Evolutionary conservation across 2,329 filamentous ascomycete species (phyloP), one percentile per base, ranked within the genome.

Genomic region (Pyricularia grisea): DNA sequence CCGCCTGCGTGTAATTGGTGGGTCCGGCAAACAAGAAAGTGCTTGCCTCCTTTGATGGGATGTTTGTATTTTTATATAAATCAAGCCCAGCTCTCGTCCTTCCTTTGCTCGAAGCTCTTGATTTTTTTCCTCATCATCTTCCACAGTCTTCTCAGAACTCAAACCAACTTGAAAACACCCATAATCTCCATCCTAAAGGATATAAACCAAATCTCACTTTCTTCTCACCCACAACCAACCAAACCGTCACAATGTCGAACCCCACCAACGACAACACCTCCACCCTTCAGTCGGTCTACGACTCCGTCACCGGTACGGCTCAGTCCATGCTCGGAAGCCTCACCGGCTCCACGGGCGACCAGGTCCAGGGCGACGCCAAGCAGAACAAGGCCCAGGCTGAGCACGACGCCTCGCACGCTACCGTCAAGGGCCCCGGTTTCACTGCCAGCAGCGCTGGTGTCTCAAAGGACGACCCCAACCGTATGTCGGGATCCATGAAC

Each of bases 231-330:
- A 70, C 69, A 69, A 61, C 69, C 60, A 61, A 17, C 27, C 27
- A 23, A 25, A 25, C n/a, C 27, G 68, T 70, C 74, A 79, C 64
- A 65, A 82, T 81, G 78, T 81, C 79, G 75, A 66, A 73, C 74
- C 79, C 80, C 77, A 66, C 73, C 74, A 79, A 80, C 77, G 77
- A 80, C 70, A 79, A 79, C 74, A 86, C 90, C 73, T 96, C 92
- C 72, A 95, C 93, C 72, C 85, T 94, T 76, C 87, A 94, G 84
- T 91, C 92, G 69, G 90, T 89, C 81, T 77, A 92, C 74, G 90
- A 94, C 84, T 86, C 86, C 17, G 91, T 91, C 75, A 85, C 88
- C 55, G 92, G 92, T 73, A 83, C 88, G 68, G 86, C 89, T 68
- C 92, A 97, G 80, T 90, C 85, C 71, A 88, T 85, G 67, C 74